These are phyloP conservation scores for Penicillium waksmanii DNA, from an alignment of 495 filamentous ascomycete species.

Conservation along the genomic window DNA sequence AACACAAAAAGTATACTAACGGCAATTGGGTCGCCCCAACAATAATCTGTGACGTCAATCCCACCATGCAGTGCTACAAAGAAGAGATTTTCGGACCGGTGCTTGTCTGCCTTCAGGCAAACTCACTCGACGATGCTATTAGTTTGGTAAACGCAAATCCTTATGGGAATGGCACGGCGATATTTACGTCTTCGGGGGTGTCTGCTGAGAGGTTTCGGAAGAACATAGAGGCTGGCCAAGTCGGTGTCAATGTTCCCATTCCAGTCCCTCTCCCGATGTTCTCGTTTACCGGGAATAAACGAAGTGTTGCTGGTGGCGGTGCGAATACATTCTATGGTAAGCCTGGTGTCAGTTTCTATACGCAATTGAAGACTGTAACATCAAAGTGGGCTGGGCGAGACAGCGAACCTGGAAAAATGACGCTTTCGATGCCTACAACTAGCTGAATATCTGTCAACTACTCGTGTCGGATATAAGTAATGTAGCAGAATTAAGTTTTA, in stretches of 20 bases:
- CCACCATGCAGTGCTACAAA: slow-evolving; percentile 23
- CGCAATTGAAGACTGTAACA: slow-evolving; percentile 93
- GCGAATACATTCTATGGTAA: slow-evolving; percentile 91
- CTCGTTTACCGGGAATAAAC: slow-evolving; percentile 95
- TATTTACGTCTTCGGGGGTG: slow-evolving; percentile 63
- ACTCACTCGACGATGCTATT: slow-evolving; percentile 75
- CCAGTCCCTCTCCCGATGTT: slow-evolving; percentile 90
- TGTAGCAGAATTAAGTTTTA: too few species aligned
- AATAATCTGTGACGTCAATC: slow-evolving; percentile 22
- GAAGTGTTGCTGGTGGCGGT: slow-evolving; percentile 84
- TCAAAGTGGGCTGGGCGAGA: slow-evolving; percentile 18
- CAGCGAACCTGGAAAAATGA: slow-evolving; percentile 3
- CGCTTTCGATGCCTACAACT: slow-evolving; percentile 16
- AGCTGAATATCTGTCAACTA: not conserved
- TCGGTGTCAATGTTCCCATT: slow-evolving; percentile 68
- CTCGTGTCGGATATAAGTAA: too few species aligned
- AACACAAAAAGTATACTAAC: slow-evolving; percentile 34
- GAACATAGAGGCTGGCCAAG: slow-evolving; percentile 57
- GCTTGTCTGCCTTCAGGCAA: slow-evolving; percentile 56
- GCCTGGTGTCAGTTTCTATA: slow-evolving; percentile 87
- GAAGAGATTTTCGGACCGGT: slow-evolving; percentile 35
- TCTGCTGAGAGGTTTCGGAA: slow-evolving; percentile 63
- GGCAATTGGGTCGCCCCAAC: slow-evolving; percentile 28
- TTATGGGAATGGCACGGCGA: slow-evolving; percentile 68
- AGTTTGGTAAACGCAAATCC: slow-evolving; percentile 64